Conservation (phyloP, 2,329 filamentous ascomycete species). For the Colletotrichum simmondsii region DNA sequence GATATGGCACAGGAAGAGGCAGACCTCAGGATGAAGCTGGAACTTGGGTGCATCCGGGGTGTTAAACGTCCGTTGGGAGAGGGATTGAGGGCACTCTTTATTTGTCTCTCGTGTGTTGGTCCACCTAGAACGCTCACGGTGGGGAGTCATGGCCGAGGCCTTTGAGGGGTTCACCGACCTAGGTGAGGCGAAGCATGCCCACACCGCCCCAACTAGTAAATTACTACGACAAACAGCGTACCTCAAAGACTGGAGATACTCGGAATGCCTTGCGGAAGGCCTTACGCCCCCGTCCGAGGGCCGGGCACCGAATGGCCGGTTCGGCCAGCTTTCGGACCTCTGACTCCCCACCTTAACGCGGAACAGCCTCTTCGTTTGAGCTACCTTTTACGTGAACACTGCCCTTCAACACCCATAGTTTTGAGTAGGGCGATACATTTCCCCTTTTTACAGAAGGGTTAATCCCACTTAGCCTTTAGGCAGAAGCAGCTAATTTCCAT, state of each 20-base stretch:
- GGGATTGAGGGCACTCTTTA: neutral
- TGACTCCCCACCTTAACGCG: neutral
- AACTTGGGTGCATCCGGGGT: neutral
- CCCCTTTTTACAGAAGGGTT: neutral
- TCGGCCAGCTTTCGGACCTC: neutral
- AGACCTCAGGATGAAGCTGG: neutral
- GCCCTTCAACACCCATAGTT: neutral
- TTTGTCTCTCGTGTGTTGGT: neutral
- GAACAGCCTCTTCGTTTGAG: neutral
- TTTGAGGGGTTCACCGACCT: neutral
- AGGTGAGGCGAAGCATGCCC: neutral
- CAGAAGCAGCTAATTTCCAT: neutral
- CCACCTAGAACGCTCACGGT: neutral
- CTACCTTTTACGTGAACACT: neutral
- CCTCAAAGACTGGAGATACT: neutral
- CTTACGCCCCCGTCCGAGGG: neutral
- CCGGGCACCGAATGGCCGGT: neutral
- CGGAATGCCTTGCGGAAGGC: neutral
- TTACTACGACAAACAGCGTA: neutral
- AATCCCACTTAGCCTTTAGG: slow-evolving; percentile 2
- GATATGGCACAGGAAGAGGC: neutral
- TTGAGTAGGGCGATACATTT: neutral
- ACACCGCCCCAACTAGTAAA: neutral
- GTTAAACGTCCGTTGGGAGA: neutral
- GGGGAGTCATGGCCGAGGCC: neutral